Percentiles rank a stretch among this genome's conserved stretches.
phyloP scores from a whole-genome alignment of 192 early-diverging fungal genomes.

The Podila minutissima region DNA sequence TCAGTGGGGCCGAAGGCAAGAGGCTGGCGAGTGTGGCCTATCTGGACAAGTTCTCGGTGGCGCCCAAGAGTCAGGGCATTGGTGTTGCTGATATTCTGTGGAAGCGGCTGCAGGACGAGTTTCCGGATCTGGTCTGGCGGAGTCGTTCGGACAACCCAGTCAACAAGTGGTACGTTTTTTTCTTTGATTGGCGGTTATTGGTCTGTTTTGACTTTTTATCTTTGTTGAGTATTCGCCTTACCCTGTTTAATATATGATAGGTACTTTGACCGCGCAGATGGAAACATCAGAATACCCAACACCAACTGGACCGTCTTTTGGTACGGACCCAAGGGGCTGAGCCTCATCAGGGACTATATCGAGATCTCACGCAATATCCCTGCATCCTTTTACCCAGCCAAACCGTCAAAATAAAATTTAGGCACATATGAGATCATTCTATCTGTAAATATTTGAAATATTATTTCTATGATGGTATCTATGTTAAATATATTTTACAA shows the following conservation, averaged over 20 bases:
- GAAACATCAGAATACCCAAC: slow-evolving; percentile 71
- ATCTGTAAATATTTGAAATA: neutral
- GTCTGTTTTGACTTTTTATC: neutral
- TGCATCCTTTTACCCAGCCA: slow-evolving; percentile 58
- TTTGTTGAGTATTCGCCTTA: neutral
- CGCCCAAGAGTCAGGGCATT: slow-evolving; percentile 87
- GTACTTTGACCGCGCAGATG: slow-evolving; percentile 92
- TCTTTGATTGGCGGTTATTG: neutral
- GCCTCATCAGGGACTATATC: slow-evolving; percentile 57
- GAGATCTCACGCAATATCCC: slow-evolving; percentile 62
- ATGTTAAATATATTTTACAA: too few species aligned
- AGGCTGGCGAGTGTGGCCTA: slow-evolving; percentile 60
- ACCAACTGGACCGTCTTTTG: slow-evolving; percentile 92
- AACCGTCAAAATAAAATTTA: slow-evolving; percentile 5
- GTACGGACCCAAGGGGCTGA: slow-evolving; percentile 67
- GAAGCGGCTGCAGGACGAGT: slow-evolving; percentile 76
- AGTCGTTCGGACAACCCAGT: slow-evolving; percentile 87
- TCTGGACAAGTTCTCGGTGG: slow-evolving; percentile 94
- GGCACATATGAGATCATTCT: neutral
- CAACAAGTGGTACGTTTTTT: slow-evolving; percentile 83
- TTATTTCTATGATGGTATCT: too few species aligned
- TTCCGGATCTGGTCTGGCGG: slow-evolving; percentile 84
- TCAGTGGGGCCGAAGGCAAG: neutral
- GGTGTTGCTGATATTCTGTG: slow-evolving; percentile 96
- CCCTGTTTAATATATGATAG: slow-evolving; percentile 27